These are phyloP conservation scores for Cystoderma amianthinum DNA, from an alignment of 768 basidiomycete species.

Conservation along the genomic window DNA sequence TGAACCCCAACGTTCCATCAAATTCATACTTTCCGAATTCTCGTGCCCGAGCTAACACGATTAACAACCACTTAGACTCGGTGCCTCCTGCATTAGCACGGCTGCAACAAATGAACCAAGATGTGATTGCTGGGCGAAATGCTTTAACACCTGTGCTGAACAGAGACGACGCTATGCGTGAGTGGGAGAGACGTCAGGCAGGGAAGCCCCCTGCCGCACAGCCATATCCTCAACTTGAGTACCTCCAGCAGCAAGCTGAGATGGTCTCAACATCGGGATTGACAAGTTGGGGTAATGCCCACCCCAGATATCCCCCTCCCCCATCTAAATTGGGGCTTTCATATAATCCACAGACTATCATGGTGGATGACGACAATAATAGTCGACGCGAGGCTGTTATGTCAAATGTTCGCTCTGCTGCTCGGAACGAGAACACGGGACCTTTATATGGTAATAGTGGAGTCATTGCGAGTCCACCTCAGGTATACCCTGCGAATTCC, in stretches of 20 bases:
- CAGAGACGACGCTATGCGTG: slow-evolving; percentile 89
- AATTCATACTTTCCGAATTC: slow-evolving; percentile 65
- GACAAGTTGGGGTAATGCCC: slow-evolving; percentile 41
- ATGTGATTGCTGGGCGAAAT: slow-evolving; percentile 69
- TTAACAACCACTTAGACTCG: slow-evolving; percentile 85
- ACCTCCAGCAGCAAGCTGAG: slow-evolving; percentile 89
- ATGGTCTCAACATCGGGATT: slow-evolving; percentile 60
- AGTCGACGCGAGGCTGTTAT: slow-evolving; percentile 68
- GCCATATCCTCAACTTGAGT: slow-evolving; percentile 87
- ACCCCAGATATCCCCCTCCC: slow-evolving; percentile 50
- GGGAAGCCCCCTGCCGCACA: slow-evolving; percentile 66
- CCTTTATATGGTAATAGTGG: slow-evolving; percentile 37
- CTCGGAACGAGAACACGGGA: slow-evolving; percentile 37
- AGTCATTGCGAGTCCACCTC: slow-evolving; percentile 70
- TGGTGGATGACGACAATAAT: slow-evolving; percentile 53
- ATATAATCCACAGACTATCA: slow-evolving; percentile 60
- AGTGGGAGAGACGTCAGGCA: slow-evolving; percentile 89
- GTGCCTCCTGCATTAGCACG: slow-evolving; percentile 94
- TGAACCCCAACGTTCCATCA: slow-evolving; percentile 50
- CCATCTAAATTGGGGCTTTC: slow-evolving; percentile 60
- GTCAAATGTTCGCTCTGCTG: slow-evolving; percentile 68
- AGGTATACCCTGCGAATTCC: slow-evolving; percentile 56
- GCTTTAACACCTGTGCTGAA: slow-evolving; percentile 91
- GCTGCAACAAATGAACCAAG: slow-evolving; percentile 84
- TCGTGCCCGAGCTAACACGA: slow-evolving; percentile 83